Base-by-base conservation (phyloP, 306 rosid species). In the Trifolium fragiferum region DNA sequence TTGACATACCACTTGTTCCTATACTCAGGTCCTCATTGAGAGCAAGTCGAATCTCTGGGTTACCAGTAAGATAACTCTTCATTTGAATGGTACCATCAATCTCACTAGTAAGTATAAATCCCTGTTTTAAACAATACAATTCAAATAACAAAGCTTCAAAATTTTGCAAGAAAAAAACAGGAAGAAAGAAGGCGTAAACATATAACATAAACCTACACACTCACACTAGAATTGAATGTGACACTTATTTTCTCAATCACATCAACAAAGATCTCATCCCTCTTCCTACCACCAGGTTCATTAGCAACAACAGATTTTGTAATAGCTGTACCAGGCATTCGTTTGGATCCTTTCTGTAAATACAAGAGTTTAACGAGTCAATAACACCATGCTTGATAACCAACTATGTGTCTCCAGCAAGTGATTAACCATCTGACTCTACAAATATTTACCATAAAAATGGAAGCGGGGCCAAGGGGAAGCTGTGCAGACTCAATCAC, bases 1-100 rank as follows among this genome's bases (percentile, higher is more conserved):
- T 76, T 70, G 87, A 84, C 73, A 83, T 83, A 86, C 96, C 92
- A 76, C 82, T 85, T 82, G 86, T 84, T 85, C 93, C 97, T 37
- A 92, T 86, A 78, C 92, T 80, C 82, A 94, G 78, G 83, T 92
- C 97, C 76, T 92, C 99, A 67, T 88, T 91, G 53, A 94, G 95
- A 71, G 96, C 96, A 79, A 94, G 82, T 60, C 96, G 89, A 81
- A 94, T 90, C 86, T 92, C 97, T 63, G 99, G 99, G 78, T 92
- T 94, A 23, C 97, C 95, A 4, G 90, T 80, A 76, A 92, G 96
- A 82, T 86, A 92, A 83, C 99, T 94, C 90, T 94, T 94, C 99
- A 94, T 88, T 82, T 94, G 97, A 82, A 94, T 92, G 75, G 97
- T 92, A 64, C 97, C 99, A 84, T 92, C 97, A 72, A 94, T 94